phyloP scores from a whole-genome alignment of 2,329 filamentous ascomycete genomes.

The Phoma sp. region DNA sequence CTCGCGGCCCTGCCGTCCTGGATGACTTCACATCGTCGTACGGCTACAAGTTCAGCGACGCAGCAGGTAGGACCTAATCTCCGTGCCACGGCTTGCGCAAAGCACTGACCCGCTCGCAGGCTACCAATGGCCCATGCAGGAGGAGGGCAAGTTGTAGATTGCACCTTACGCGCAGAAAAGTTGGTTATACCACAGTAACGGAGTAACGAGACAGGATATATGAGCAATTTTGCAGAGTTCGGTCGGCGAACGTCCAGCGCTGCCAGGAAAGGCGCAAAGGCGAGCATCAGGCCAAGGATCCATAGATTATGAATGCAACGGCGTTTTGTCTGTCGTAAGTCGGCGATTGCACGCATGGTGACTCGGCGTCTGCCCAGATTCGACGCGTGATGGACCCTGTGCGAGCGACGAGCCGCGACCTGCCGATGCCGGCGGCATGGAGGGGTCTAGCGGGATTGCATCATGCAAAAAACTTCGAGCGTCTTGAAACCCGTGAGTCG shows the following conservation, averaged over 20 bases:
- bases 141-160: constrained; percentile 44
- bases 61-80: constrained; percentile 65
- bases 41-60: constrained; percentile 98
- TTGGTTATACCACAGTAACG: constrained; percentile 23
- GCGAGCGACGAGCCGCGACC: constrained; percentile 13
- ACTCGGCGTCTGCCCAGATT: not conserved
- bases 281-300: constrained; percentile 15
- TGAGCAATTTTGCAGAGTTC: constrained; percentile 13
- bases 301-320: constrained; percentile 21
- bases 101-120: constrained; percentile 34
- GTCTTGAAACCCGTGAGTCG: constrained; percentile 11
- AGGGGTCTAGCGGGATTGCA: constrained; percentile 38
- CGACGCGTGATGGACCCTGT: not conserved
- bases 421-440: constrained; percentile 12
- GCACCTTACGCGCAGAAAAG: constrained; percentile 18
- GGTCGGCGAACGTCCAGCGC: constrained; percentile 12
- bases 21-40: constrained; percentile 98
- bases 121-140: constrained; percentile 50
- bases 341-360: constrained; percentile 8
- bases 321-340: constrained; percentile 16
- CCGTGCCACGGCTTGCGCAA: constrained; percentile 1
- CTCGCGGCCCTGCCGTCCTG: constrained; percentile 91
- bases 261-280: constrained; percentile 10
- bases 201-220: constrained; percentile 21
- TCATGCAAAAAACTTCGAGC: constrained; percentile 44